A percentile compares a stretch with the other conserved stretches of the same genome.
phyloP scores from a whole-genome alignment of 768 basidiomycete species.

The Cystobasidium tubakii region DNA sequence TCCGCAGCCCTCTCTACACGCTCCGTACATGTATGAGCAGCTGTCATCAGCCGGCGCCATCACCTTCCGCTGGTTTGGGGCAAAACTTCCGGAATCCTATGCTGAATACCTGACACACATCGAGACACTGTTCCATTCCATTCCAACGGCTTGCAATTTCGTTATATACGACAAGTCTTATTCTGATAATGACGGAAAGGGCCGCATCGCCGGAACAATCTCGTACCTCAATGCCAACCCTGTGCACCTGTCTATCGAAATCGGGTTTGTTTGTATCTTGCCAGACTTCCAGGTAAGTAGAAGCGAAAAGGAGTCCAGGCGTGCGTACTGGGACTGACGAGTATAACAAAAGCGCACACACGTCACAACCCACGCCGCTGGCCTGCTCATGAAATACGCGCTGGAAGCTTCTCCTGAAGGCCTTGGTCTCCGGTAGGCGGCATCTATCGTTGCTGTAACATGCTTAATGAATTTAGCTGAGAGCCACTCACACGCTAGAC shows the following conservation, averaged over 20 bases:
- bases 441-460: no score
- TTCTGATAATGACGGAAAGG: neutral
- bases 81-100: neutral
- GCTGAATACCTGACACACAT: conserved; percentile 10
- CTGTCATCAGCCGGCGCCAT: neutral
- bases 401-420: neutral
- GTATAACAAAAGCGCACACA: conserved; percentile 12
- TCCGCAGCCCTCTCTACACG: conserved; percentile 13
- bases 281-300: conserved; percentile 23
- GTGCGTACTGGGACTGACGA: neutral
- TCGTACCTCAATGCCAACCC: neutral
- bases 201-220: conserved; percentile 7
- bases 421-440: conserved; percentile 8
- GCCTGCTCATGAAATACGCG: conserved; percentile 22
- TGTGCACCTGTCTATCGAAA: neutral
- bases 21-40: neutral
- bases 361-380: conserved; percentile 19
- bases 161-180: conserved; percentile 12
- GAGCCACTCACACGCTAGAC: neutral
- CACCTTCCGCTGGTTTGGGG: conserved; percentile 20
- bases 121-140: neutral
- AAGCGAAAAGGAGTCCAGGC: neutral
- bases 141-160: conserved; percentile 5
- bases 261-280: conserved; percentile 12
- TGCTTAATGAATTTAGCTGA: no score